Conservation (phyloP, 139 green algal species). For the Coccomyxa sp. region DNA sequence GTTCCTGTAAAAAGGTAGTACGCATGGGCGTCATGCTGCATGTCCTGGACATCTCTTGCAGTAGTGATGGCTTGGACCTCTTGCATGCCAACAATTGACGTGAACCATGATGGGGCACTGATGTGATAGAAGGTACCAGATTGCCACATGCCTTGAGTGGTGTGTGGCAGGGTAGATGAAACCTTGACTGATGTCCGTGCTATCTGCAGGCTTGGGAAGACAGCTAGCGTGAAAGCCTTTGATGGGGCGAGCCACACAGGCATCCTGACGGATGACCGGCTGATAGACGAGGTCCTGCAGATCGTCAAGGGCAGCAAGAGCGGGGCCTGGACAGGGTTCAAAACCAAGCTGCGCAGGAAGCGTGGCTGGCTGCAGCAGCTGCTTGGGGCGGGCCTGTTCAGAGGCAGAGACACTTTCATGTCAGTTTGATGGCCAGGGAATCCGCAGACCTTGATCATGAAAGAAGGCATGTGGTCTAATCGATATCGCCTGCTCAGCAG, state of each 20-base stretch:
- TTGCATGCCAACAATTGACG: too few relatives aligned
- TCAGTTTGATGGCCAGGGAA: too few relatives aligned
- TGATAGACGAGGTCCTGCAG: neutral
- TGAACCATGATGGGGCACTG: too few relatives aligned
- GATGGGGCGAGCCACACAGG: conserved; percentile 1
- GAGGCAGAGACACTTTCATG: too few relatives aligned
- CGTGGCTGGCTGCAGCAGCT: too few relatives aligned
- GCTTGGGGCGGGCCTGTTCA: too few relatives aligned
- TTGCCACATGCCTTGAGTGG: neutral
- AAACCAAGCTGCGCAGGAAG: neutral
- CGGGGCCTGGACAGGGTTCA: neutral
- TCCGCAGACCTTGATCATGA: too few relatives aligned
- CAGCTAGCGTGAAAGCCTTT: neutral
- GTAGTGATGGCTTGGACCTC: too few relatives aligned
- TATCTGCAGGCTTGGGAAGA: neutral
- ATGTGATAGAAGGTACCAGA: neutral
- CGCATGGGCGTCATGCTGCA: too few relatives aligned
- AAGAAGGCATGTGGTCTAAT: too few relatives aligned
- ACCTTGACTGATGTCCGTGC: neutral
- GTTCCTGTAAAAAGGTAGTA: neutral
- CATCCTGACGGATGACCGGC: conserved; percentile 5
- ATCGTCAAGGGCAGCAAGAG: neutral
- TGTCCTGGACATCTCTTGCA: too few relatives aligned
- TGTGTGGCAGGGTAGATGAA: neutral
- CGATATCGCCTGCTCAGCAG: too few relatives aligned